Conservation (phyloP, 2,329 filamentous ascomycete species). For the Fusarium tanahbumbuense region DNA sequence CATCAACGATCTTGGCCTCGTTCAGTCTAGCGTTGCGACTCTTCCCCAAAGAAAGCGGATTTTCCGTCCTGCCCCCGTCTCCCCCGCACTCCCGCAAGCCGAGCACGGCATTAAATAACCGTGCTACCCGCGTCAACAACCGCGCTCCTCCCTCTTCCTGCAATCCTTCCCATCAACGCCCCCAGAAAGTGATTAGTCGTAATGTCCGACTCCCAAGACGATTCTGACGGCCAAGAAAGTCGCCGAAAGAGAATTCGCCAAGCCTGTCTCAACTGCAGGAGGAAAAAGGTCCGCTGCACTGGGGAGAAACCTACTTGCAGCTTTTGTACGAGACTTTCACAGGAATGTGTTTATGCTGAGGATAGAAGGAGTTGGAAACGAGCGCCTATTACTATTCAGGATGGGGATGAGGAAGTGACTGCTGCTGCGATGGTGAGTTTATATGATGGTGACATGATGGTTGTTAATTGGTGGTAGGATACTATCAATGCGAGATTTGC, state of each 20-base stretch:
- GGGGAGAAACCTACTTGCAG: constrained; percentile 22
- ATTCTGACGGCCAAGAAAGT: constrained; percentile 19
- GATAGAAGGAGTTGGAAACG: constrained; percentile 16
- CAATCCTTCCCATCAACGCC: not conserved
- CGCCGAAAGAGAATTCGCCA: constrained; percentile 23
- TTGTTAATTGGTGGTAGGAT: not conserved
- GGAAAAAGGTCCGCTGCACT: constrained; percentile 22
- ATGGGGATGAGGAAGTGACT: not conserved
- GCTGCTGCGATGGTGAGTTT: constrained; percentile 4
- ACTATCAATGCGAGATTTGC: constrained; percentile 9
- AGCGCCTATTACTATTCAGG: not conserved
- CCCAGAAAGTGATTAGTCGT: not conserved
- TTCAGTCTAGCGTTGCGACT: not conserved
- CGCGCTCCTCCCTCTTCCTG: not conserved
- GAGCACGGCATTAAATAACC: constrained; percentile 19
- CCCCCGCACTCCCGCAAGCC: not conserved
- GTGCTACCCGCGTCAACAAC: constrained; percentile 3
- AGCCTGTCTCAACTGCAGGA: constrained; percentile 26
- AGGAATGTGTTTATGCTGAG: constrained; percentile 18
- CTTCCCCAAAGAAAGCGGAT: not conserved
- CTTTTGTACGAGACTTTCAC: constrained; percentile 15
- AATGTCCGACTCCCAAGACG: constrained; percentile 17
- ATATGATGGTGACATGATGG: not conserved
- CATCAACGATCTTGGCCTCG: not conserved
- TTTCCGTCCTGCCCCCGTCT: not conserved